Percentiles rank a stretch among this genome's conserved stretches.
phyloP scores from a whole-genome alignment of 208 protist species.

The Acanthamoeba castellanii region DNA sequence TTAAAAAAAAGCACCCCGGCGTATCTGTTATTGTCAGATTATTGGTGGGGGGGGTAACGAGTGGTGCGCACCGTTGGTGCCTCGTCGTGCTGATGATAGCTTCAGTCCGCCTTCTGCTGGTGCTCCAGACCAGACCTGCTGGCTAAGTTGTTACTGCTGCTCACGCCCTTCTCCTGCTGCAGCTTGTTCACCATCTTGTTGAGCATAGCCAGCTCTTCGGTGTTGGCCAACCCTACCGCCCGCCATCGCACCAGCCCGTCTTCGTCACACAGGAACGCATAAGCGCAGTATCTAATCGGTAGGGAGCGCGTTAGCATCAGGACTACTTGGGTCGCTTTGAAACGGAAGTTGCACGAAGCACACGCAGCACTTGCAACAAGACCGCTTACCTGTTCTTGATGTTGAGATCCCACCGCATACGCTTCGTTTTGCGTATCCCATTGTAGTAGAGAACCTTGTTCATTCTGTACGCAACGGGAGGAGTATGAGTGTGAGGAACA shows the following conservation, averaged over 20 bases:
- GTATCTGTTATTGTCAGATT: no score
- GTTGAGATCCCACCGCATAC: conserved; percentile 28
- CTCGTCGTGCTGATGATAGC: no score
- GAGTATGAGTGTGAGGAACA: not conserved
- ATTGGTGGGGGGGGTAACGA: no score
- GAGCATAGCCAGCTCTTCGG: conserved; percentile 28
- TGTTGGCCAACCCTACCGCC: conserved; percentile 14
- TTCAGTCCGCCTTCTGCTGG: no score
- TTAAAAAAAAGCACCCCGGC: no score
- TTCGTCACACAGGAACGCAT: conserved; percentile 47
- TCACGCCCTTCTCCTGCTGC: not conserved
- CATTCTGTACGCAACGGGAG: not conserved
- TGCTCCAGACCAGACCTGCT: no score
- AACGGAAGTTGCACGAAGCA: no score
- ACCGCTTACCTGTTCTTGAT: conserved; percentile 32
- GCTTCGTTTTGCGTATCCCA: conserved; percentile 44
- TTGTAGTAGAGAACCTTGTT: conserved; percentile 69
- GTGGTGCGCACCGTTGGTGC: no score
- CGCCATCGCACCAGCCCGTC: conserved; percentile 42
- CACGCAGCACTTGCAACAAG: no score
- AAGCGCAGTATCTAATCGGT: conserved; percentile 6
- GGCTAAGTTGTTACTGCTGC: no score
- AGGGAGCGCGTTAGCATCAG: no score
- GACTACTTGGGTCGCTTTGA: no score
- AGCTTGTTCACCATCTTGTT: conserved; percentile 27